Conservation (phyloP, 2,329 filamentous ascomycete species). For the Diaporthe sp. region DNA sequence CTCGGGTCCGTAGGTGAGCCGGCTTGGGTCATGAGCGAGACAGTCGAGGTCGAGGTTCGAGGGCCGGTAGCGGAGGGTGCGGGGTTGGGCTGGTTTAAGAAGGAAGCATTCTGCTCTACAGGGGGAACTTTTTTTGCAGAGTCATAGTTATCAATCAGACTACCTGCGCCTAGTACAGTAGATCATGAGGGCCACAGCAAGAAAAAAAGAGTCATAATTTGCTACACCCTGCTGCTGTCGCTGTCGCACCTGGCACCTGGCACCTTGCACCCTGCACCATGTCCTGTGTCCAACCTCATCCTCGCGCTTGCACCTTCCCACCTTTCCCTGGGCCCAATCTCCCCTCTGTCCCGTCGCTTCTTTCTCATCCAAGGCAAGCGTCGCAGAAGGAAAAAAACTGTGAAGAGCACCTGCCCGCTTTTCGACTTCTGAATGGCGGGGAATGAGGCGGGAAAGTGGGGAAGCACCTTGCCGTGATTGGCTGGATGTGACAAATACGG, state of each 20-base stretch:
- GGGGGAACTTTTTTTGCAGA: not conserved
- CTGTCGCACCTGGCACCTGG: not conserved
- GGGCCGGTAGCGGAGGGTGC: conserved; percentile 42
- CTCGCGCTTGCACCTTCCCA: conserved; percentile 22
- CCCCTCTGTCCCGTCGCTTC: conserved; percentile 19
- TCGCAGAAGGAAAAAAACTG: conserved; percentile 33
- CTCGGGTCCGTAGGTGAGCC: conserved; percentile 28
- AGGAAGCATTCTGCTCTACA: conserved; percentile 22
- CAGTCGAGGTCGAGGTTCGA: conserved; percentile 26
- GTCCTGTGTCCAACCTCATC: conserved; percentile 9
- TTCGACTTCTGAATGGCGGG: conserved; percentile 39
- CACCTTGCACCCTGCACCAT: conserved; percentile 2
- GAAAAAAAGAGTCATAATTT: conserved; percentile 1
- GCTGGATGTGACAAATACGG: conserved; percentile 25
- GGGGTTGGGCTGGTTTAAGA: conserved; percentile 38
- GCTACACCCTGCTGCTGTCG: not conserved
- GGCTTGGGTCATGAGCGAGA: conserved; percentile 37
- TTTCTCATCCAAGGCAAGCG: conserved; percentile 19
- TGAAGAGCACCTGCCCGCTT: conserved; percentile 37
- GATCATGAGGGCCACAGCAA: not conserved
- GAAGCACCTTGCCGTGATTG: not conserved
- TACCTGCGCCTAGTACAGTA: too few species aligned
- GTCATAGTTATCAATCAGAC: conserved; percentile 1
- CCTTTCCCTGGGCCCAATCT: not conserved
- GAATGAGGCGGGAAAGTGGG: conserved; percentile 34